Percentiles rank a stretch among this genome's conserved stretches.
Conservation (phyloP, 345 rosid genomes). For the Rhodamnia argentea region DNA sequence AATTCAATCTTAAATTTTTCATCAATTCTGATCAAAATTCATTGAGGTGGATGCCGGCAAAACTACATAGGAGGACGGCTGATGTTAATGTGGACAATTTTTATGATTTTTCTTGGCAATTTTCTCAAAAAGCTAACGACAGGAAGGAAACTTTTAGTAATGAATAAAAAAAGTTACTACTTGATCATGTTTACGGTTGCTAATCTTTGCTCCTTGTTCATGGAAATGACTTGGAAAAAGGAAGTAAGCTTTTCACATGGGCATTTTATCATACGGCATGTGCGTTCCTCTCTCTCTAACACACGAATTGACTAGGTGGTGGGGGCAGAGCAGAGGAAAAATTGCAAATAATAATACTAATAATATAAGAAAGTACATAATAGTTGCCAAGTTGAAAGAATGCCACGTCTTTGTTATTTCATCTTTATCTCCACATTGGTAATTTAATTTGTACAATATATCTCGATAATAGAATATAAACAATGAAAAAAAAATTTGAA, state of each 20-base stretch:
- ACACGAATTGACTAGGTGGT: neutral
- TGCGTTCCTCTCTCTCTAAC: neutral
- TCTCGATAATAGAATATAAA: neutral
- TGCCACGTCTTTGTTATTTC: neutral
- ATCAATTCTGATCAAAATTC: too few species aligned
- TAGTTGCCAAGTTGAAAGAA: neutral
- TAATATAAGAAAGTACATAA: too few species aligned
- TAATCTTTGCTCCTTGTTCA: neutral
- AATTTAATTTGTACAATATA: neutral
- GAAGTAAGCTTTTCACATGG: neutral
- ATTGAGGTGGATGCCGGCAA: too few species aligned
- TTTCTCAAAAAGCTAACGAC: neutral
- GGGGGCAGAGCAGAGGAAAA: neutral
- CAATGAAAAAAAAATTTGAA: neutral
- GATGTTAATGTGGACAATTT: too few species aligned
- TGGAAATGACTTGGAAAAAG: neutral
- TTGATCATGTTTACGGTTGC: neutral
- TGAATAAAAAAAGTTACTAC: neutral
- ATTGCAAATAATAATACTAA: neutral
- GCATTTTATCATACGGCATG: neutral
- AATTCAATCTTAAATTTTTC: too few species aligned
- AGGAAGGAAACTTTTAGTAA: neutral
- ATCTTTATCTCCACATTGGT: neutral
- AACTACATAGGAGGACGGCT: too few species aligned
- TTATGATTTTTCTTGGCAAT: neutral